Evolutionary conservation across 306 rosid genomes (phyloP), one percentile per base, ranked within the genome.

Genomic region (Crataegus laevigata): DNA sequence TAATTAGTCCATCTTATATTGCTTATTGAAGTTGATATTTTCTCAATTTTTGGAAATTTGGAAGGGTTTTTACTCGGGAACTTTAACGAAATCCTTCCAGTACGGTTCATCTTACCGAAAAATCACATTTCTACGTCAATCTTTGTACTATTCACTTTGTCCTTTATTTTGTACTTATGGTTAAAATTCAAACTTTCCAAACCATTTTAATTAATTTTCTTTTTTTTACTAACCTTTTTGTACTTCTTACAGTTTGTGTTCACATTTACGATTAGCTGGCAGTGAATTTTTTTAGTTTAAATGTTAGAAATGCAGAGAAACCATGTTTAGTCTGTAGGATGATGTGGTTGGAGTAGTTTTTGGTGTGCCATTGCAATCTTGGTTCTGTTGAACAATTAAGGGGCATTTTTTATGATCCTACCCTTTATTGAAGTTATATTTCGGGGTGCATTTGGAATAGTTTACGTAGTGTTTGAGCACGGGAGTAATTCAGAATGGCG

Each of bases 401-500:
- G 66, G 36, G 75, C n/a, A 21, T 12, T 60, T 18, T 38, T 14
- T 38, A 34, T 28, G 45, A 24, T 14, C 32, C 43, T 29, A 62
- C 40, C 68, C 42, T 17, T 65, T 52, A 62, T 65, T 36, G 17
- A 77, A 77, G 19, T 52, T 75, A 50, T 9, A 59, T 22, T 68
- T 50, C 15, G 24, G 58, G 28, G 63, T 67, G 73, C 52, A 19
- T 42, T 43, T 50, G 71, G 45, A 30, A 36, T 62, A 82, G 83
- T 66, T 60, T 64, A 76, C 76, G 25, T 5, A 71, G 79, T 79
- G 62, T n/a, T 59, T 66, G 70, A 71, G 70, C 40, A 47, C 75
- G 77, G 6, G 71, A 65, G 52, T 79, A 74, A 55, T 70, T 81
- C 51, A 80, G 73, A 80, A 94, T 94, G 98, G 83, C 71, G 34